Evolutionary conservation across 257 asterid genomes (phyloP).

Genomic region (Fraxinus excelsior): DNA sequence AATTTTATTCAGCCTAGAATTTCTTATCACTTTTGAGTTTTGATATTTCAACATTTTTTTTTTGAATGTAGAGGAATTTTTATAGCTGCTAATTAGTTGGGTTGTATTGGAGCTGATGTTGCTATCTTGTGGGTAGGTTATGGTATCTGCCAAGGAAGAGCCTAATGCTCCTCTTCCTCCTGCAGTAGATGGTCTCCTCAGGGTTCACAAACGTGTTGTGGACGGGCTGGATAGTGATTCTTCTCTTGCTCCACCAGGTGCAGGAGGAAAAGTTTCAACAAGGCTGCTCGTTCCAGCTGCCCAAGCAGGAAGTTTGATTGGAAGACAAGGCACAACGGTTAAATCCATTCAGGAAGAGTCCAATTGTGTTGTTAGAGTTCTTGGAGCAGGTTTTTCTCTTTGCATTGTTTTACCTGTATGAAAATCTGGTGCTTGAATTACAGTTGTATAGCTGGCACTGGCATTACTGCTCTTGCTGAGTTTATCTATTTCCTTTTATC

Average conservation of each 20-base stretch:
- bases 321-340: slow-evolving; percentile 91
- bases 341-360: slow-evolving; percentile 94
- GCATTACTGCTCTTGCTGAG: slow-evolving; percentile 7
- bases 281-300: slow-evolving; percentile 86
- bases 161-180: slow-evolving; percentile 89
- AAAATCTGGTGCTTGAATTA: slow-evolving; percentile 18
- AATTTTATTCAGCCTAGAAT: neutral
- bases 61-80: slow-evolving; percentile 4
- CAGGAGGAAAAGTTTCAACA: slow-evolving; percentile 72
- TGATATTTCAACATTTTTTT: neutral
- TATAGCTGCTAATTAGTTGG: slow-evolving; percentile 3
- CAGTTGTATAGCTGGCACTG: neutral
- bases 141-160: slow-evolving; percentile 97
- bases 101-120: slow-evolving; percentile 21
- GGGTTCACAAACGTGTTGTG: slow-evolving; percentile 80
- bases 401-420: slow-evolving; percentile 18
- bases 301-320: slow-evolving; percentile 92
- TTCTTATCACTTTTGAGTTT: neutral
- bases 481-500: slow-evolving; percentile 3
- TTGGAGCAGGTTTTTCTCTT: slow-evolving; percentile 69
- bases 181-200: slow-evolving; percentile 91
- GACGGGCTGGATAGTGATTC: slow-evolving; percentile 86
- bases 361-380: slow-evolving; percentile 83
- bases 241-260: slow-evolving; percentile 52
- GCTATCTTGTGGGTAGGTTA: slow-evolving; percentile 52